Conservation (phyloP, 805 yeast genomes). For the Metschnikowia anglica region DNA sequence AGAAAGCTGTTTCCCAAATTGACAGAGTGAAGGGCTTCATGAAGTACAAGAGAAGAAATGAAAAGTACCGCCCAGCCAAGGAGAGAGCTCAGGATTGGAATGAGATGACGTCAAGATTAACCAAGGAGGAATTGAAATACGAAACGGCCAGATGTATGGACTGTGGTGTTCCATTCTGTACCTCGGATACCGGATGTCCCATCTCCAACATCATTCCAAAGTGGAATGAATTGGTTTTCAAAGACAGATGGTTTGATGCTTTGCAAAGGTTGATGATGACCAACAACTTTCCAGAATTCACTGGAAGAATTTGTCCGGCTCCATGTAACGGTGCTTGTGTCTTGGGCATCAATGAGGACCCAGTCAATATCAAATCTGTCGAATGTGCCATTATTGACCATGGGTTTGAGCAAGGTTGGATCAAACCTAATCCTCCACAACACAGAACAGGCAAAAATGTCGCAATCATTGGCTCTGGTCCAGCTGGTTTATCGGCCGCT, state of each 20-base stretch:
- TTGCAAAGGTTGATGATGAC: slow-evolving; percentile 90
- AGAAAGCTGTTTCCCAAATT: slow-evolving; percentile 58
- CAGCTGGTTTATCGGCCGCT: slow-evolving; percentile 95
- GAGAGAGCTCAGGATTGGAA: slow-evolving; percentile 87
- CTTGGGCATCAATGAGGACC: slow-evolving; percentile 87
- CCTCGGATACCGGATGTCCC: slow-evolving; percentile 97
- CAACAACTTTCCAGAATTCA: slow-evolving; percentile 97
- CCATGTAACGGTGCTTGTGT: slow-evolving; percentile 98
- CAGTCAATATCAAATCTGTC: slow-evolving; percentile 94
- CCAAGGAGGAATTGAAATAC: slow-evolving; percentile 80
- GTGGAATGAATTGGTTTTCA: slow-evolving; percentile 95
- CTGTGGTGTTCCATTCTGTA: slow-evolving; percentile 99
- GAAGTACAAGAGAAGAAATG: slow-evolving; percentile 88
- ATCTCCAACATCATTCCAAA: slow-evolving; percentile 95
- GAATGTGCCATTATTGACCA: slow-evolving; percentile 96
- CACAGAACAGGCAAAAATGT: slow-evolving; percentile 80
- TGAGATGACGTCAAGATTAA: slow-evolving; percentile 76
- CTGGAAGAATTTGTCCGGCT: slow-evolving; percentile 98
- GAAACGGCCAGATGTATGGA: slow-evolving; percentile 99
- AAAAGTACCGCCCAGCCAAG: slow-evolving; percentile 76
- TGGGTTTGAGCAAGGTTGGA: slow-evolving; percentile 97
- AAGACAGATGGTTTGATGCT: slow-evolving; percentile 93
- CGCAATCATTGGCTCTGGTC: slow-evolving; percentile 94
- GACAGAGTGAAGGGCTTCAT: slow-evolving; percentile 89
- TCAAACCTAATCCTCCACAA: slow-evolving; percentile 76